Percentiles rank a stretch among this genome's conserved stretches.
Conservation (phyloP, 1,139 yeast genomes). For the Yarrowia galli region DNA sequence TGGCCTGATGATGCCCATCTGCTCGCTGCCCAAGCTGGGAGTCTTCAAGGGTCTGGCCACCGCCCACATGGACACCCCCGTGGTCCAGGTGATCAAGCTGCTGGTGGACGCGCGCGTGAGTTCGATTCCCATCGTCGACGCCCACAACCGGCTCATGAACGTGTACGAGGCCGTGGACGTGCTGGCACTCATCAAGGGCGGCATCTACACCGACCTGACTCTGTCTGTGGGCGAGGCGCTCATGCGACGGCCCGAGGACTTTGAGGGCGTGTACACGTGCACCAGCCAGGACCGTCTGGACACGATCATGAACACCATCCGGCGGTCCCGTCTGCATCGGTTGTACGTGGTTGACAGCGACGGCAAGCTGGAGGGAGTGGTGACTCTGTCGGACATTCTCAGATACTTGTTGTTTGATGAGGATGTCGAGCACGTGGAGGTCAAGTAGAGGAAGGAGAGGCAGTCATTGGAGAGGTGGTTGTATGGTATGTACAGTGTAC, state of each 20-base stretch:
- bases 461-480: no score
- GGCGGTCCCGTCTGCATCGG: conserved; percentile 90
- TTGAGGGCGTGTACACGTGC: conserved; percentile 98
- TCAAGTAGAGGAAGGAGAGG: neutral
- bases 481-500: neutral
- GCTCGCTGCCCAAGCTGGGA: conserved; percentile 67
- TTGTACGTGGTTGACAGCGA: conserved; percentile 88
- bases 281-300: conserved; percentile 86
- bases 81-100: conserved; percentile 88
- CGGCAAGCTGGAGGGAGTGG: conserved; percentile 79
- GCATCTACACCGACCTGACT: conserved; percentile 88
- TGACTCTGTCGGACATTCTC: conserved; percentile 90
- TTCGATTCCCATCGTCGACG: conserved; percentile 92
- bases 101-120: conserved; percentile 82
- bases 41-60: conserved; percentile 68
- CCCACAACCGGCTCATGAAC: conserved; percentile 73
- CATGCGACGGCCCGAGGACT: conserved; percentile 92
- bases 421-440: conserved; percentile 23
- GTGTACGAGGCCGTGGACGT: conserved; percentile 98
- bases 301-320: conserved; percentile 90
- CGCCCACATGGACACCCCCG: conserved; percentile 91
- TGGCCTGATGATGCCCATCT: conserved; percentile 77
- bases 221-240: conserved; percentile 96
- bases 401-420: conserved; percentile 72
- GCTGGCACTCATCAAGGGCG: conserved; percentile 90